A percentile compares a stretch with the other conserved stretches of the same genome.
phyloP scores from a whole-genome alignment of 352 stramenopile species.

The Elongisporangium prolatum region DNA sequence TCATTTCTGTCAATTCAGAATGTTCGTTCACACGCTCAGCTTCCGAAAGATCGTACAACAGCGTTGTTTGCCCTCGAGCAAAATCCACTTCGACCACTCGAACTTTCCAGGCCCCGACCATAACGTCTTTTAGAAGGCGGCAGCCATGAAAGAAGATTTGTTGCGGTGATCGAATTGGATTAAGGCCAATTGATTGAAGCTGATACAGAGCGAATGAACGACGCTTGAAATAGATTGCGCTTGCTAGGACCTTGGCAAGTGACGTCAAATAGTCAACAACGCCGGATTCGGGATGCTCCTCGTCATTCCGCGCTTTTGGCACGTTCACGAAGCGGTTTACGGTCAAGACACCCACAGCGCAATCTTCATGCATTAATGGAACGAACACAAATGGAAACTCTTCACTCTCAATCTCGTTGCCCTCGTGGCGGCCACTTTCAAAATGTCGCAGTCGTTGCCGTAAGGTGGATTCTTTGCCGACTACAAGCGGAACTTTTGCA shows the following conservation, averaged over 20 bases:
- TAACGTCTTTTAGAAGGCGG: slow-evolving; percentile 29
- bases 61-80: slow-evolving; percentile 31
- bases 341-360: slow-evolving; percentile 49
- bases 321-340: slow-evolving; percentile 52
- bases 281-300: slow-evolving; percentile 58
- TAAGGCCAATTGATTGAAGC: slow-evolving; percentile 24
- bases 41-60: slow-evolving; percentile 58
- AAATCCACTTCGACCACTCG: slow-evolving; percentile 53
- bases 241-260: slow-evolving; percentile 34
- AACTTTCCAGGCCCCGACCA: slow-evolving; percentile 55
- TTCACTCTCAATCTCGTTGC: slow-evolving; percentile 1
- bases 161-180: slow-evolving; percentile 47
- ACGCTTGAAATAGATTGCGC: slow-evolving; percentile 59
- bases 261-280: slow-evolving; percentile 45
- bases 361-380: slow-evolving; percentile 65
- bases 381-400: slow-evolving; percentile 58
- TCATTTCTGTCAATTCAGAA: slow-evolving; percentile 16
- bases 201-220: slow-evolving; percentile 43
- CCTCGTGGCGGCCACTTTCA: neutral
- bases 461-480: slow-evolving; percentile 28
- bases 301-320: slow-evolving; percentile 48
- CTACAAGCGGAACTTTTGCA: slow-evolving; percentile 26
- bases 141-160: slow-evolving; percentile 47
- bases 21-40: slow-evolving; percentile 13
- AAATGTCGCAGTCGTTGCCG: slow-evolving; percentile 25